These are phyloP conservation scores for Leccinum uliginosum DNA, from an alignment of 768 basidiomycete species.

Conservation along the genomic window DNA sequence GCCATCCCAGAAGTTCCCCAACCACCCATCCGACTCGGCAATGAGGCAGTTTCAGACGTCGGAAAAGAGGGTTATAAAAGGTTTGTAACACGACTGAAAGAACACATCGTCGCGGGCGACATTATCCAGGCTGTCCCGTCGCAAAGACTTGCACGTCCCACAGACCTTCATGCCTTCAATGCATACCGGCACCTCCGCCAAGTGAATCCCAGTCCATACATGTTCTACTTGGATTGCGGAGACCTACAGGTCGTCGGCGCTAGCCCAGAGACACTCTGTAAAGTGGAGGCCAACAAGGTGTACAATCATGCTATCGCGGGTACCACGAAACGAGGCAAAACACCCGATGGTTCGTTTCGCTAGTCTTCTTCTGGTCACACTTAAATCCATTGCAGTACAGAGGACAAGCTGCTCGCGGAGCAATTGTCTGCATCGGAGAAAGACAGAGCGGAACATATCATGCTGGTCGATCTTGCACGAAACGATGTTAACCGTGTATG, in stretches of 20 bases:
- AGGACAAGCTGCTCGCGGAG: constrained; percentile 79
- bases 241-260: constrained; percentile 96
- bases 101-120: constrained; percentile 93
- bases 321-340: constrained; percentile 84
- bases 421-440: constrained; percentile 82
- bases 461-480: constrained; percentile 96
- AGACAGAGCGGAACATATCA: constrained; percentile 96
- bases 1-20: constrained; percentile 64
- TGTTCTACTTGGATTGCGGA: constrained; percentile 96
- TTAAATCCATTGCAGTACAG: constrained; percentile 39
- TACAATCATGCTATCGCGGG: constrained; percentile 99
- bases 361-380: not conserved
- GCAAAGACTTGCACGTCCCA: constrained; percentile 82
- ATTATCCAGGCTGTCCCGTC: constrained; percentile 99
- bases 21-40: constrained; percentile 57
- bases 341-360: constrained; percentile 64
- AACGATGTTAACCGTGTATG: constrained; percentile 99
- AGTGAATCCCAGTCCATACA: constrained; percentile 97
- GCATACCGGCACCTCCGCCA: constrained; percentile 91
- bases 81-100: constrained; percentile 88
- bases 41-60: constrained; percentile 79
- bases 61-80: constrained; percentile 88
- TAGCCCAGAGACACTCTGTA: constrained; percentile 96
- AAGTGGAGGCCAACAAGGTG: constrained; percentile 87
- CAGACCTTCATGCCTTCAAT: constrained; percentile 92